Evolutionary conservation across 1,284 basidiomycete genomes (phyloP).

Genomic region (Moesziomyces sp.): DNA sequence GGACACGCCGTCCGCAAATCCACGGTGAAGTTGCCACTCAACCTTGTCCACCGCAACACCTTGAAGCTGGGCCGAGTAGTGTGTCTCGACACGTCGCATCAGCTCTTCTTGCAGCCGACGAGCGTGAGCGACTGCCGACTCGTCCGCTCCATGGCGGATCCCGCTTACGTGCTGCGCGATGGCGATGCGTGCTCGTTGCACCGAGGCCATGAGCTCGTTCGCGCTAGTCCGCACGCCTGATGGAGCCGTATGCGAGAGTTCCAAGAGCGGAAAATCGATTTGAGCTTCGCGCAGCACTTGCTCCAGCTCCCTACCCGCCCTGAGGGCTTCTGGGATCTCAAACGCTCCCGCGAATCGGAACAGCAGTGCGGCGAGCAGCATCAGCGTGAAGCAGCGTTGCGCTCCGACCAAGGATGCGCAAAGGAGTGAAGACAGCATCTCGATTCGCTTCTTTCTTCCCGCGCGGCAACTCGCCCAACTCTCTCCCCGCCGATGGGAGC

Average conservation of each 20-base stretch:
- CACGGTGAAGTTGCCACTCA: slow-evolving; percentile 14
- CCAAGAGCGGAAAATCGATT: slow-evolving; percentile 2
- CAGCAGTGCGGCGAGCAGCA: background rate
- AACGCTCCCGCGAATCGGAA: background rate
- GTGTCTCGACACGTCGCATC: slow-evolving; percentile 7
- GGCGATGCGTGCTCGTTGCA: slow-evolving; percentile 19
- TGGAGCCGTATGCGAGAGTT: background rate
- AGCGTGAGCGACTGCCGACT: background rate
- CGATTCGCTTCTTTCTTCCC: too few species aligned
- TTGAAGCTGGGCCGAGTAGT: slow-evolving; percentile 10
- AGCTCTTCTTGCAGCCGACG: slow-evolving; percentile 15
- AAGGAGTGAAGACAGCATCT: background rate
- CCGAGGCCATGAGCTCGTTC: slow-evolving; percentile 4
- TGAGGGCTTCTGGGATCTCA: background rate
- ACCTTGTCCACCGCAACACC: background rate
- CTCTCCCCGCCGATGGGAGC: background rate
- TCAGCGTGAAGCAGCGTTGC: background rate
- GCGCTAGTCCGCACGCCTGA: background rate
- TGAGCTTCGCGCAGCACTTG: slow-evolving; percentile 1
- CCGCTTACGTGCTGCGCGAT: slow-evolving; percentile 8
- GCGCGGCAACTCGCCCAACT: background rate
- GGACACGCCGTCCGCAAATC: slow-evolving; percentile 5
- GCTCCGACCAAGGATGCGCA: too few species aligned
- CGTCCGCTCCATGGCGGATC: background rate
- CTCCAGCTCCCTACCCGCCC: slow-evolving; percentile 4